phyloP scores from a whole-genome alignment of 2,329 filamentous ascomycete species.

The Fusarium ambrosium region DNA sequence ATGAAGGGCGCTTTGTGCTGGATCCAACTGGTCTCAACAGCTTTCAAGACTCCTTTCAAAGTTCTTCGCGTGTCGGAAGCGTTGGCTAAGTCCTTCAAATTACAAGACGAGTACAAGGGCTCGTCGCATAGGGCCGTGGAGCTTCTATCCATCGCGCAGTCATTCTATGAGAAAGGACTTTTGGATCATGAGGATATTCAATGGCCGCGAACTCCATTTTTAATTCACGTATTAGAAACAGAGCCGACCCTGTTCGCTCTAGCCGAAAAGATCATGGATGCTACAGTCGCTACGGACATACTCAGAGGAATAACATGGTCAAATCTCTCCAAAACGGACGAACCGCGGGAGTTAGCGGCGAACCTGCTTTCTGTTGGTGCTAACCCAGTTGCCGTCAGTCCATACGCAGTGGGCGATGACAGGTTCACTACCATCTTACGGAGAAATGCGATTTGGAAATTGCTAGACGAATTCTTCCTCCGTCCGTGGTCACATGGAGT shows the following conservation, averaged over 20 bases:
- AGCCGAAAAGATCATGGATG: background rate
- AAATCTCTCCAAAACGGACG: background rate
- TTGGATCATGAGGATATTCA: background rate
- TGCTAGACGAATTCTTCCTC: background rate
- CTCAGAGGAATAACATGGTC: background rate
- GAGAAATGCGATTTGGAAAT: background rate
- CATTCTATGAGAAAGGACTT: background rate
- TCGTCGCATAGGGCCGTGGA: background rate
- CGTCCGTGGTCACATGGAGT: background rate
- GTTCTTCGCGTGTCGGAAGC: background rate
- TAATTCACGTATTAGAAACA: background rate
- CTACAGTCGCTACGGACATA: background rate
- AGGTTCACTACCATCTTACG: accelerated
- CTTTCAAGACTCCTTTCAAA: background rate
- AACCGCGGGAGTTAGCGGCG: background rate
- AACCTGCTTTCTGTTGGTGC: background rate
- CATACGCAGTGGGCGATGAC: background rate
- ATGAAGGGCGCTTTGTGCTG: background rate
- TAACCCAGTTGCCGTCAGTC: background rate
- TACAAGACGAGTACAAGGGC: background rate
- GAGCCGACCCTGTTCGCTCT: background rate
- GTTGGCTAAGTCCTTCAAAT: background rate
- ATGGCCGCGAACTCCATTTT: background rate
- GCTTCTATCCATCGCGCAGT: background rate
- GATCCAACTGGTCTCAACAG: background rate